A percentile compares a stretch with the other conserved stretches of the same genome.
Conservation (phyloP, 2,329 filamentous ascomycete species). For the Monosporascus cannonballus region DNA sequence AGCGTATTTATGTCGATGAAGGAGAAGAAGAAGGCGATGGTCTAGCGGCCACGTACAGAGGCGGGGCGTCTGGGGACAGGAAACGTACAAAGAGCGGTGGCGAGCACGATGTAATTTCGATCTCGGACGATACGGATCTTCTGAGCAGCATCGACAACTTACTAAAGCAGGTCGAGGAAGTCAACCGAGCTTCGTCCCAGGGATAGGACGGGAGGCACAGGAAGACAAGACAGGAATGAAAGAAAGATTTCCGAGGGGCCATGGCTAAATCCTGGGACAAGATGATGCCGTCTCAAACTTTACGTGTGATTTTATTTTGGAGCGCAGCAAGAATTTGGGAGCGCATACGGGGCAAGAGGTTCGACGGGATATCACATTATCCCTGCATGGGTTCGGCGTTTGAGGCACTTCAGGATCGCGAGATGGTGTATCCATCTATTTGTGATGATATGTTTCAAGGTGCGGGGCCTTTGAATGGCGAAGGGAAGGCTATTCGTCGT, state of each 20-base stretch:
- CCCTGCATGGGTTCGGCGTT: too few relatives aligned
- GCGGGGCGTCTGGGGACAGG: slow-evolving; percentile 12
- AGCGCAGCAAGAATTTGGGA: too few relatives aligned
- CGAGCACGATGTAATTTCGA: slow-evolving; percentile 3
- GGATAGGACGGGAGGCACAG: neutral
- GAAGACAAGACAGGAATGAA: neutral
- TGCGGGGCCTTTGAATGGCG: too few relatives aligned
- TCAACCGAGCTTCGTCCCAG: neutral
- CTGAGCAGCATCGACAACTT: slow-evolving; percentile 21
- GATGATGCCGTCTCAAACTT: too few relatives aligned
- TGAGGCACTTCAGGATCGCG: too few relatives aligned
- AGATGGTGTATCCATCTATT: too few relatives aligned
- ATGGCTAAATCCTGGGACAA: neutral
- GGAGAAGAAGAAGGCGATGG: slow-evolving; percentile 15
- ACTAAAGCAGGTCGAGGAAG: slow-evolving; percentile 16
- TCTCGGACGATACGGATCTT: slow-evolving; percentile 16
- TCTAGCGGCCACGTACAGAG: slow-evolving; percentile 11
- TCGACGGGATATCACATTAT: too few relatives aligned
- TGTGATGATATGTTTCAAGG: too few relatives aligned
- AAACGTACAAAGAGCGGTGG: slow-evolving; percentile 21
- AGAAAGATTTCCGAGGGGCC: neutral
- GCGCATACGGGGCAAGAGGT: too few relatives aligned
- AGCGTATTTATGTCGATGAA: slow-evolving; percentile 10
- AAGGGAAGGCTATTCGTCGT: too few relatives aligned
- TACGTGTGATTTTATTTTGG: too few relatives aligned